These are phyloP conservation scores for Starmerella floricola DNA, from an alignment of 805 yeast genomes.

Conservation along the genomic window DNA sequence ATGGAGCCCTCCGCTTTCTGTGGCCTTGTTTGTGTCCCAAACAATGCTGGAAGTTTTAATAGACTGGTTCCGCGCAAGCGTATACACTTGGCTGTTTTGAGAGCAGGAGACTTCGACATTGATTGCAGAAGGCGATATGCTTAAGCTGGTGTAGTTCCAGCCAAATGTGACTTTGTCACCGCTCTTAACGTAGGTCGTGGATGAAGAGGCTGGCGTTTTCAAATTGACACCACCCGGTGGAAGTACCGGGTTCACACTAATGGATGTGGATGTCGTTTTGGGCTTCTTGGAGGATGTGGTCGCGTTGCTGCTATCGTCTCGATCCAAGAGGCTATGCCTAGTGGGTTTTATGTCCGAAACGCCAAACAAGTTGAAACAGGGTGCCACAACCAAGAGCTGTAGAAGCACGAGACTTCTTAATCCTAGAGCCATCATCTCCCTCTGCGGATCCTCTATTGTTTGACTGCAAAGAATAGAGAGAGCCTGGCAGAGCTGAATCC, in stretches of 20 bases:
- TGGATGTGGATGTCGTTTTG: constrained; percentile 8
- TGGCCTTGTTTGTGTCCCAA: constrained; percentile 31
- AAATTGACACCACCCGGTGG: constrained; percentile 32
- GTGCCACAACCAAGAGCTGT: too few relatives aligned
- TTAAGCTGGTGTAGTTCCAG: constrained; percentile 32
- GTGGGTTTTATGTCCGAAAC: too few relatives aligned
- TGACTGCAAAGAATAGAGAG: too few relatives aligned
- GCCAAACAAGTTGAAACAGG: too few relatives aligned
- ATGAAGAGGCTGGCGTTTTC: constrained; percentile 28
- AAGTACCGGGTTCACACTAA: constrained; percentile 25
- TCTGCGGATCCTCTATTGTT: too few relatives aligned
- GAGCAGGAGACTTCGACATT: constrained; percentile 32
- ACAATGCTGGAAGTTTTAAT: constrained; percentile 24
- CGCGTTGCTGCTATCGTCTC: too few relatives aligned
- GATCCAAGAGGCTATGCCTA: too few relatives aligned
- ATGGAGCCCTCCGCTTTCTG: constrained; percentile 20
- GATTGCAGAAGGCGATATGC: constrained; percentile 29
- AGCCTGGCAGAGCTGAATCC: too few relatives aligned
- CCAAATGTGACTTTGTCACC: constrained; percentile 32
- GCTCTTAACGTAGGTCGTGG: constrained; percentile 29
- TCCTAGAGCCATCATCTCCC: background rate
- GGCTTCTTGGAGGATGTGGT: background rate
- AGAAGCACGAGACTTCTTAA: background rate
- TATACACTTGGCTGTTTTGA: constrained; percentile 29
- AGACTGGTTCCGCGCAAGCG: constrained; percentile 29